Evolutionary conservation across 2,329 filamentous ascomycete species (phyloP).

Genomic region (Tolypocladium sp.): DNA sequence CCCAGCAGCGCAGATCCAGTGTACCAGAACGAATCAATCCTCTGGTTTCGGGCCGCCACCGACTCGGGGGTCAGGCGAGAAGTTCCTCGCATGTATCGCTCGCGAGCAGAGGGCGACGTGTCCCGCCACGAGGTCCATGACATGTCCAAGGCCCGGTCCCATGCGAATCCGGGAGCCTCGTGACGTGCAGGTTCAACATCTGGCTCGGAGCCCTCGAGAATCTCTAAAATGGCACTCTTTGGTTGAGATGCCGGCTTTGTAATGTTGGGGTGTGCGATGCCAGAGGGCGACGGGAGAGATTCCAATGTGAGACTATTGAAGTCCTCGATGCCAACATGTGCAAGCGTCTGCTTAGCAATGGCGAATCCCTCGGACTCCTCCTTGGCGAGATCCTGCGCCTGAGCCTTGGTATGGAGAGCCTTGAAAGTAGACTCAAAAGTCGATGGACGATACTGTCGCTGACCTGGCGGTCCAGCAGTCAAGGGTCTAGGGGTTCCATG

Average conservation of each 20-base stretch:
- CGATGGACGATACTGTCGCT: constrained; percentile 37
- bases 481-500: constrained; percentile 39
- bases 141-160: background rate
- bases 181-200: background rate
- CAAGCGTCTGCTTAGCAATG: constrained; percentile 12
- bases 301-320: background rate
- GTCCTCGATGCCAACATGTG: constrained; percentile 13
- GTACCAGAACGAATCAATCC: constrained; percentile 28
- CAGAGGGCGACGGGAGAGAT: background rate
- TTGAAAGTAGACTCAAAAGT: constrained; percentile 30
- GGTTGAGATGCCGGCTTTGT: background rate
- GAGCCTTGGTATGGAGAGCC: constrained; percentile 17
- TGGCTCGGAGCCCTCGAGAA: background rate
- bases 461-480: constrained; percentile 46
- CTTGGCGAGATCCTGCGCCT: constrained; percentile 10
- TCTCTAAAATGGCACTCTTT: background rate
- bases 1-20: constrained; percentile 13
- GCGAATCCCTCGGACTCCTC: constrained; percentile 15
- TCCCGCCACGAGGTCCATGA: background rate
- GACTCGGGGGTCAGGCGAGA: background rate
- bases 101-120: background rate
- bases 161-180: background rate
- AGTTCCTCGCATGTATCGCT: background rate
- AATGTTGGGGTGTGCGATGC: background rate
- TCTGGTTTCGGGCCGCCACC: constrained; percentile 12